Base-by-base conservation (phyloP, 108 stramenopile genomes). In the Cyclotella kingstonii region DNA sequence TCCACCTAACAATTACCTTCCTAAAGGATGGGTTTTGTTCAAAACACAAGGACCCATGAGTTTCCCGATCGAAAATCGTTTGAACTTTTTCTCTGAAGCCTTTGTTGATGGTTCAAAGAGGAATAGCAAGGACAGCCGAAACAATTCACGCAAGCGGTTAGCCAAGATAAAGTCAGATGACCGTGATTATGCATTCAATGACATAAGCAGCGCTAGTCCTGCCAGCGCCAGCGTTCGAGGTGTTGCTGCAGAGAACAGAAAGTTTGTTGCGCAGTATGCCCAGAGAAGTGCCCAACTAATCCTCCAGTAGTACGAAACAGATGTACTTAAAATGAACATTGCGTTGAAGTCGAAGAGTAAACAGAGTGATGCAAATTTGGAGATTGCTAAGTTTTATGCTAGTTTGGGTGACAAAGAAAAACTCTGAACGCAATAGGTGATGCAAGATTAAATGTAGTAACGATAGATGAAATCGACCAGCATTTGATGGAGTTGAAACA, bases 311-410 rank as follows among this genome's bases (percentile, higher is more conserved):
- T 29, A 30, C 30, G 28, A 50, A 26, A 26, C n/a, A 30, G 50
- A 51, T 4, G n/a, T 51, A 1, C 15, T 51, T 1, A 27, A 30
- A 2, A 11, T 1, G 2, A 21, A 28, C 9, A 11, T 7, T 1
- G 11, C 9, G 1, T n/a, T 29, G n/a, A 51, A 51, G 17, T 51
- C 50, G 19, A 51, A 51, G 22, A 51, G 7, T 3, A 29, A 51
- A 8, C 50, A 30, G 14, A 17, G 28, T 2, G n/a, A 51, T 11
- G 17, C 29, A 6, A 29, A 28, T n/a, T 1, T 51, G 1, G 9
- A 51, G 11, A 29, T 51, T 26, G 50, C 50, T 8, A 51, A 28
- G 9, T 51, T 51, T 26, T 51, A 51, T 31, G 11, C 10, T 9
- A 10, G 29, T 15, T 30, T 51, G 3, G 27, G 50, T 14, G 17